These are phyloP conservation scores for Alliaria petiolata DNA, from an alignment of 345 rosid species.

Conservation along the genomic window DNA sequence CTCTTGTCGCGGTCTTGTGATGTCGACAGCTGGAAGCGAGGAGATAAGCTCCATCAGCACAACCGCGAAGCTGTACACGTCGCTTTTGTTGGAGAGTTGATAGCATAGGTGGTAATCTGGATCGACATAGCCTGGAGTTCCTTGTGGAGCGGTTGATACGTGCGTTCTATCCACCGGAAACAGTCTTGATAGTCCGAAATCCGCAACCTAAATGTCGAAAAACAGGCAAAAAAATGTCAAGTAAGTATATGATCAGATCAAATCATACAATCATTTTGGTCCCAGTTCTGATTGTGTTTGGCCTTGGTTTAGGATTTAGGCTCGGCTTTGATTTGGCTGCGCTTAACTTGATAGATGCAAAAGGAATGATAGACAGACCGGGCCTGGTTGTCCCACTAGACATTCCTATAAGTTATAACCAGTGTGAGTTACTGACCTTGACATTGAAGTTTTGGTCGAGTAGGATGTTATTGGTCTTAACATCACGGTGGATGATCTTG, in stretches of 20 bases:
- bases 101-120: conserved; percentile 89
- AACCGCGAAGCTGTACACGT: conserved; percentile 49
- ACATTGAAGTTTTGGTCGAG: conserved; percentile 67
- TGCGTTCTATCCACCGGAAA: conserved; percentile 70
- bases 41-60: conserved; percentile 46
- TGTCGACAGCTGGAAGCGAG: conserved; percentile 86
- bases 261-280: not conserved
- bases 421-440: conserved; percentile 34
- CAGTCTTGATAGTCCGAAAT: conserved; percentile 84
- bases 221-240: not conserved
- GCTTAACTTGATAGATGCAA: not conserved
- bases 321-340: not conserved
- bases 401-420: not conserved
- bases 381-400: not conserved
- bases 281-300: too few species aligned
- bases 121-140: conserved; percentile 93
- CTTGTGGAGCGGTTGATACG: conserved; percentile 90
- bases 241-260: not conserved
- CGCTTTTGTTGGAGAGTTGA: conserved; percentile 86
- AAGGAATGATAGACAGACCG: not conserved
- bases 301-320: not conserved
- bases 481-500: conserved; percentile 79
- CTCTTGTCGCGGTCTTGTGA: conserved; percentile 72
- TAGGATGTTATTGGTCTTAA: conserved; percentile 86
- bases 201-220: conserved; percentile 50